phyloP scores from a whole-genome alignment of 805 yeast genomes.

The Candida rishiriensis region DNA sequence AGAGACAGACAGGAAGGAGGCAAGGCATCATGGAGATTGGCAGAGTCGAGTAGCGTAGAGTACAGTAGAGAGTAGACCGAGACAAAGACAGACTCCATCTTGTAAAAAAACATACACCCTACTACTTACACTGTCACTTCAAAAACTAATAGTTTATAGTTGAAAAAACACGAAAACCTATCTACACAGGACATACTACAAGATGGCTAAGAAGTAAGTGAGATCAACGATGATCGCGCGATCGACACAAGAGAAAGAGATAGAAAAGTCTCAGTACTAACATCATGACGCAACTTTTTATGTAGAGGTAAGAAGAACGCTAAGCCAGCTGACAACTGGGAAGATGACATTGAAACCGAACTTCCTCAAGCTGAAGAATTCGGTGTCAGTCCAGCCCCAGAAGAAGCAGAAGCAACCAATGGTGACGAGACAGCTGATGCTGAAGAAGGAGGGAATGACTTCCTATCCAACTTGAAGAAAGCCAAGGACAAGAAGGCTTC shows the following conservation, averaged over 20 bases:
- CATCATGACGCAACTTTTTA: not conserved
- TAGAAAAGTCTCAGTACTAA: not conserved
- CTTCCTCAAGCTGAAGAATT: slow-evolving; percentile 50
- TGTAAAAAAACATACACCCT: no score
- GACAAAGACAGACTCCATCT: no score
- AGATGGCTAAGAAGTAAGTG: slow-evolving; percentile 47
- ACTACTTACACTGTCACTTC: no score
- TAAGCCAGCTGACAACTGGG: slow-evolving; percentile 76
- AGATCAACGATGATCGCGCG: no score
- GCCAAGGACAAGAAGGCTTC: slow-evolving; percentile 75
- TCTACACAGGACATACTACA: slow-evolving; percentile 6
- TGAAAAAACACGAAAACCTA: no score
- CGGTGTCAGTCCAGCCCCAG: slow-evolving; percentile 35
- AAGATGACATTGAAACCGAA: slow-evolving; percentile 60
- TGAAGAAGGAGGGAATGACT: slow-evolving; percentile 56
- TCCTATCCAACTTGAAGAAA: slow-evolving; percentile 77
- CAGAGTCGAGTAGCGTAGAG: no score
- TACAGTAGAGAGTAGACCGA: no score
- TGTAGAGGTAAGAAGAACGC: slow-evolving; percentile 57
- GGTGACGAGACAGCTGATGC: slow-evolving; percentile 30
- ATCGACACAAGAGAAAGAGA: no score
- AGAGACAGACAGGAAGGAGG: no score
- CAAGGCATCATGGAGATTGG: no score
- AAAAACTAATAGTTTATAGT: no score
- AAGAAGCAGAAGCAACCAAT: slow-evolving; percentile 25